Percentiles rank a stretch among this genome's conserved stretches.
These are phyloP conservation scores for Collybia mongolica DNA, from an alignment of 768 basidiomycete genomes.

Conservation along the genomic window DNA sequence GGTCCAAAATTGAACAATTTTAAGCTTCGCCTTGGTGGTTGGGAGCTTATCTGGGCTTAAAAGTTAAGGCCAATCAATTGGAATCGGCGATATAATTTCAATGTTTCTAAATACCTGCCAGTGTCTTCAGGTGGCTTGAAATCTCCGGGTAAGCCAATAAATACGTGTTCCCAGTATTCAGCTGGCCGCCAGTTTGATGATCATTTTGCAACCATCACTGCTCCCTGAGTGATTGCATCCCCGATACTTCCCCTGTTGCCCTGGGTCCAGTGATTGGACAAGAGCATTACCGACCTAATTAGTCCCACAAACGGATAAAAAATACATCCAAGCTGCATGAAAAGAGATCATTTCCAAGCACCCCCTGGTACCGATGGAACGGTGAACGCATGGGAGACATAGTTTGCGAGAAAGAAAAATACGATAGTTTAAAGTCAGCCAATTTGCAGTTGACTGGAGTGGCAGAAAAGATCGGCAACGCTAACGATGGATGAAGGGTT, in stretches of 20 bases:
- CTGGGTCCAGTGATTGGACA: background rate
- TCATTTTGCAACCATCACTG: background rate
- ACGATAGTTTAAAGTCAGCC: background rate
- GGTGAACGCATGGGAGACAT: background rate
- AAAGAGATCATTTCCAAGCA: background rate
- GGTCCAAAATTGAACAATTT: no score
- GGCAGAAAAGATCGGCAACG: no score
- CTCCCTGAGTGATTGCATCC: background rate
- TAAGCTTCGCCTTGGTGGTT: no score
- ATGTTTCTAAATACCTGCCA: background rate
- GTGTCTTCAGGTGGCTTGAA: no score
- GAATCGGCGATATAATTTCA: background rate
- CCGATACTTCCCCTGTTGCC: background rate
- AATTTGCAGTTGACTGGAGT: no score
- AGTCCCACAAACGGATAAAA: background rate
- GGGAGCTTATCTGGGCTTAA: no score
- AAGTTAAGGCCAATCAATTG: no score
- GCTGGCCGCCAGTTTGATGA: background rate
- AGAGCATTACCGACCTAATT: background rate
- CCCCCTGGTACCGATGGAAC: background rate
- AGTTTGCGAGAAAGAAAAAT: slow-evolving; percentile 1
- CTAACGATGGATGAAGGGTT: no score
- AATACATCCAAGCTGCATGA: background rate
- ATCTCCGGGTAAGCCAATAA: no score
- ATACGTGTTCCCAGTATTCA: background rate